Conservation (phyloP, 805 yeast genomes). For the Cyberlindnera petersonii region DNA sequence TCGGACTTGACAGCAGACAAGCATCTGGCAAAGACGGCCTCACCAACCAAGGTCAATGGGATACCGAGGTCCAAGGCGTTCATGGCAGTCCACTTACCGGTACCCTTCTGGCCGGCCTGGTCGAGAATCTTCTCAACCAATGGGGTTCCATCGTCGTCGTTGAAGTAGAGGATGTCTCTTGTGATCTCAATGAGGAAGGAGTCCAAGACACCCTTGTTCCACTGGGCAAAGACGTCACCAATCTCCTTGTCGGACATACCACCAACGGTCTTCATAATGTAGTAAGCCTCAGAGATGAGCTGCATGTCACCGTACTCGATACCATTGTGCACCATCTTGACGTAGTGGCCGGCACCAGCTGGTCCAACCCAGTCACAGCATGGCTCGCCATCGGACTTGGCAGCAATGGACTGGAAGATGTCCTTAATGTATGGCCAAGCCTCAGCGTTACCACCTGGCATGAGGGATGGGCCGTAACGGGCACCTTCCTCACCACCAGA, state of each 20-base stretch:
- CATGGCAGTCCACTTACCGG: conserved; percentile 99
- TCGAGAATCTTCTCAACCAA: conserved; percentile 95
- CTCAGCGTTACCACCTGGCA: conserved; percentile 98
- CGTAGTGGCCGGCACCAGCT: conserved; percentile 98
- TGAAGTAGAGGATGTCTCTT: conserved; percentile 85
- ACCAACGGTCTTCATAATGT: conserved; percentile 90
- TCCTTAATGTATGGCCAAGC: conserved; percentile 99
- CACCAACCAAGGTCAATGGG: conserved; percentile 98
- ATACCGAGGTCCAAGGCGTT: conserved; percentile 96
- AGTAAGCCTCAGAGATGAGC: conserved; percentile 96
- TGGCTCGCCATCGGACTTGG: conserved; percentile 97
- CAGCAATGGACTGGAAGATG: conserved; percentile 93
- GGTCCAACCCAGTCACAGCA: conserved; percentile 99
- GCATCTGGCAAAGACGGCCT: conserved; percentile 97
- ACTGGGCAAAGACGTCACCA: conserved; percentile 82
- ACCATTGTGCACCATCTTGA: conserved; percentile 99
- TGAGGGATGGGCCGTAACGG: conserved; percentile 96
- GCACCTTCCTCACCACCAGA: conserved; percentile 99
- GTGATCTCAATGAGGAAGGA: conserved; percentile 96
- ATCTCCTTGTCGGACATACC: conserved; percentile 88
- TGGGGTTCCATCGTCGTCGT: conserved; percentile 89
- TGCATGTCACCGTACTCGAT: conserved; percentile 99
- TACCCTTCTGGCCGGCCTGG: conserved; percentile 98
- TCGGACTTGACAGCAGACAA: conserved; percentile 88
- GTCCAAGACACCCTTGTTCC: conserved; percentile 98